Evolutionary conservation across 2,329 filamentous ascomycete species (phyloP).

Genomic region (Pleoardoris graminearum): DNA sequence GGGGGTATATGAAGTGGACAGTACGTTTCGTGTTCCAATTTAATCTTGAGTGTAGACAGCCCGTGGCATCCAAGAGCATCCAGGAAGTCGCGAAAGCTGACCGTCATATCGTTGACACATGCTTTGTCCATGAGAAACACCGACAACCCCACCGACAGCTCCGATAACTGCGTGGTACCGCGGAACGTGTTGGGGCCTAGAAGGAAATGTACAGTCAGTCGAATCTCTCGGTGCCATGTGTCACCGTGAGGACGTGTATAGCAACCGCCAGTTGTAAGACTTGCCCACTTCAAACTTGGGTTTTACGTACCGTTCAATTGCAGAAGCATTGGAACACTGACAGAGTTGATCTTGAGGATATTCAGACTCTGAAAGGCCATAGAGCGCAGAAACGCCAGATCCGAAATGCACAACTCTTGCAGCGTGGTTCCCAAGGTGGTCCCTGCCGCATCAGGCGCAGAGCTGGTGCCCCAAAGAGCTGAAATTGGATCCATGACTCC

Average conservation of each 20-base stretch:
- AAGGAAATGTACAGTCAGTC: too few relatives aligned
- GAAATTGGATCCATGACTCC: constrained; percentile 25
- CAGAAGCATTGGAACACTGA: constrained; percentile 22
- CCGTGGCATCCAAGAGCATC: constrained; percentile 22
- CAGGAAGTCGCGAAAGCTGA: constrained; percentile 22
- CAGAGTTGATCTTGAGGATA: constrained; percentile 16
- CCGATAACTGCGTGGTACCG: constrained; percentile 17
- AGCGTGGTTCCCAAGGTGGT: constrained; percentile 13
- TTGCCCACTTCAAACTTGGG: too few relatives aligned
- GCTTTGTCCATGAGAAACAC: constrained; percentile 24
- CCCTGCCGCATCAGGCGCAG: constrained; percentile 10
- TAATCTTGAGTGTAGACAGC: constrained; percentile 20
- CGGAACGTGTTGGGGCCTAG: constrained; percentile 25
- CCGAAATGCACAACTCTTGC: constrained; percentile 18
- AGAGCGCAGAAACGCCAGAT: constrained; percentile 21
- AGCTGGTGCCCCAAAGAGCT: constrained; percentile 23
- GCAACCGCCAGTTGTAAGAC: too few relatives aligned
- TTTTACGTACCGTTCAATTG: constrained; percentile 29
- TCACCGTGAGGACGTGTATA: too few relatives aligned
- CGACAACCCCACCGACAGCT: constrained; percentile 19
- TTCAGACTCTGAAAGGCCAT: constrained; percentile 20
- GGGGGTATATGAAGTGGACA: constrained; percentile 20
- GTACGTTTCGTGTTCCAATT: constrained; percentile 23
- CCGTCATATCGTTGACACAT: constrained; percentile 17
- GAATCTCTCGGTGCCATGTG: too few relatives aligned